Evolutionary conservation across 306 rosid genomes (phyloP).

Genomic region (Boehmeria nivea): DNA sequence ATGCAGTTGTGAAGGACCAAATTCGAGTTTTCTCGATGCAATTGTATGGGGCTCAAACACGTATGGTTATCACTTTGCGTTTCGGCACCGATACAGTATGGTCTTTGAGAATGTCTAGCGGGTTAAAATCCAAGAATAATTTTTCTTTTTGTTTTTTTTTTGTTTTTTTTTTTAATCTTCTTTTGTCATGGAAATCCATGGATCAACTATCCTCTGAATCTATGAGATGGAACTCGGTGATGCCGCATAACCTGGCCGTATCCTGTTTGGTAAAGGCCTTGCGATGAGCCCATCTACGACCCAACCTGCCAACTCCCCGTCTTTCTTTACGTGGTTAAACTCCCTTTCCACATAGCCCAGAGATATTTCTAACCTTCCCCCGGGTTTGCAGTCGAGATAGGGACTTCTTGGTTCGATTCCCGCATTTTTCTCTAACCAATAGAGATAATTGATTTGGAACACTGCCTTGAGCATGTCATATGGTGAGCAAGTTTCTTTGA

Average conservation of each 20-base stretch:
- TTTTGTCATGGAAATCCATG: constrained; percentile 9
- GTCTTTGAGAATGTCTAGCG: no score
- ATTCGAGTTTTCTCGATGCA: no score
- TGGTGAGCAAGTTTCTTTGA: constrained; percentile 64
- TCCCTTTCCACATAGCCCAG: constrained; percentile 74
- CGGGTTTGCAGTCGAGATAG: constrained; percentile 55
- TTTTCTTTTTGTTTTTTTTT: no score
- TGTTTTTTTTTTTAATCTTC: not conserved
- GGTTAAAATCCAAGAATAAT: constrained; percentile 2
- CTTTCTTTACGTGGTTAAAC: constrained; percentile 61
- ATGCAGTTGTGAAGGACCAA: no score
- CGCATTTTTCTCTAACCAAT: constrained; percentile 81
- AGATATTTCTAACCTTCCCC: constrained; percentile 72
- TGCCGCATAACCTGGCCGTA: constrained; percentile 17
- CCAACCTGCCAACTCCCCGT: constrained; percentile 75
- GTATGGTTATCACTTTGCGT: no score
- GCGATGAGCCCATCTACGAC: constrained; percentile 75
- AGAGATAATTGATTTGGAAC: constrained; percentile 79
- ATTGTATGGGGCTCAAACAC: no score
- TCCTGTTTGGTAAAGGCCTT: constrained; percentile 71
- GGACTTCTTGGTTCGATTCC: constrained; percentile 60
- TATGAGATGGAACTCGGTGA: not conserved
- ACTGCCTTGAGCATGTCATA: constrained; percentile 87
- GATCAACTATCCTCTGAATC: not conserved
- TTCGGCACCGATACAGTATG: no score